Conservation (phyloP, 345 rosid species). For the Erodium maritimum region DNA sequence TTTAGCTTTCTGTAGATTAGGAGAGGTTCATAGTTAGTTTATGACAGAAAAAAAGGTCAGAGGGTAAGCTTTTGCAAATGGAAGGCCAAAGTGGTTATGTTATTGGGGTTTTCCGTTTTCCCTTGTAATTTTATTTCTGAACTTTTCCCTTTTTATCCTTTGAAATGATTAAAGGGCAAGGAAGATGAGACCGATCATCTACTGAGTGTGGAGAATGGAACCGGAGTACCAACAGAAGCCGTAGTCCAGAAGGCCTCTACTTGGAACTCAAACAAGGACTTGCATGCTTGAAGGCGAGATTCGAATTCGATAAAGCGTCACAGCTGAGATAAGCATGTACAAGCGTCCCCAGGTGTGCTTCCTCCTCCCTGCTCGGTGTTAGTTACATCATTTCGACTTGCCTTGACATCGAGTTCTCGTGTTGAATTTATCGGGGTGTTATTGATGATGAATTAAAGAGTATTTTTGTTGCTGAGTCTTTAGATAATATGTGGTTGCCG, state of each 20-base stretch:
- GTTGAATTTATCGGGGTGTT: not conserved
- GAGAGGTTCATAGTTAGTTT: no score
- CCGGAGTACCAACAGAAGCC: slow-evolving; percentile 48
- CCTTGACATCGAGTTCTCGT: not conserved
- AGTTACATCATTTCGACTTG: not conserved
- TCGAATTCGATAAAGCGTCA: not conserved
- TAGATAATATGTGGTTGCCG: not conserved
- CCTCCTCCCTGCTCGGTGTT: not conserved
- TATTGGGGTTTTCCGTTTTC: no score
- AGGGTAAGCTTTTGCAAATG: no score
- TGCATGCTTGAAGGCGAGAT: slow-evolving; percentile 45
- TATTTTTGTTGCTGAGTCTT: not conserved
- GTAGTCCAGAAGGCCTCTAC: slow-evolving; percentile 43
- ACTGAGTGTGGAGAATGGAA: slow-evolving; percentile 57
- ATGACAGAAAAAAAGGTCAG: no score
- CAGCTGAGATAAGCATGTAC: not conserved
- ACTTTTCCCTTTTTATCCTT: slow-evolving; percentile 1
- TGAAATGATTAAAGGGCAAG: slow-evolving; percentile 32
- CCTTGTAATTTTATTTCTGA: not conserved
- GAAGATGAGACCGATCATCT: slow-evolving; percentile 83
- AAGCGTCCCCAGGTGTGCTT: not conserved
- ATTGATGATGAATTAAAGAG: not conserved
- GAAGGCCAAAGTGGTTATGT: no score
- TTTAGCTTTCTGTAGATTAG: no score
- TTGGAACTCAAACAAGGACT: slow-evolving; percentile 88